Percentiles rank a stretch among this genome's conserved stretches.
Conservation (phyloP, 1,284 basidiomycete genomes). For the Testicularia cyperi region DNA sequence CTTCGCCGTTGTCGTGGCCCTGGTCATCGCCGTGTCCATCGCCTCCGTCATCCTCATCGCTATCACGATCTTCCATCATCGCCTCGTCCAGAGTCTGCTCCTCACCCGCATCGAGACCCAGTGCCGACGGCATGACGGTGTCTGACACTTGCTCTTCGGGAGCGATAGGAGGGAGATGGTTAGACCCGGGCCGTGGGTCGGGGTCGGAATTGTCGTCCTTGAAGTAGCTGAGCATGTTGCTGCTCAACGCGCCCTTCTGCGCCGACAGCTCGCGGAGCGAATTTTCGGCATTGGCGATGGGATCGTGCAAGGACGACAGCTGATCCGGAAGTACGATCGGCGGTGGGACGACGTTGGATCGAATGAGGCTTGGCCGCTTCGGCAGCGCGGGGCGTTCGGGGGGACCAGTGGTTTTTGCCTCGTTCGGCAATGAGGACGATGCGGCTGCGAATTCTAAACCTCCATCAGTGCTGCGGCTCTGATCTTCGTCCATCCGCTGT, state of each 20-base stretch:
- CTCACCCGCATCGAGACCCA: slow-evolving; percentile 26
- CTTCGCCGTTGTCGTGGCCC: slow-evolving; percentile 24
- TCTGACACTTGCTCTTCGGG: slow-evolving; percentile 22
- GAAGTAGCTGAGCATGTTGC: slow-evolving; percentile 39
- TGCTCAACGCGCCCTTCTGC: slow-evolving; percentile 28
- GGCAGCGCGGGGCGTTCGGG: slow-evolving; percentile 25
- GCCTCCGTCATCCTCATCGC: slow-evolving; percentile 3
- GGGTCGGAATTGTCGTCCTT: slow-evolving; percentile 20
- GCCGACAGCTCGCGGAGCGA: slow-evolving; percentile 24
- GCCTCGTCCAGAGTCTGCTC: slow-evolving; percentile 11
- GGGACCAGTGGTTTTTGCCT: no score
- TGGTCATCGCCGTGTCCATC: slow-evolving; percentile 17
- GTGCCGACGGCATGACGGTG: slow-evolving; percentile 27
- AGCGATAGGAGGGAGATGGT: no score
- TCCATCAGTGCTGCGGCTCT: background rate
- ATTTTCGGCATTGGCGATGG: slow-evolving; percentile 22
- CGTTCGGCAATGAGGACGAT: no score
- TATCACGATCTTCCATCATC: slow-evolving; percentile 12
- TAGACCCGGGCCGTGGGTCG: no score
- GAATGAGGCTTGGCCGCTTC: slow-evolving; percentile 47
- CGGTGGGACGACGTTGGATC: slow-evolving; percentile 41
- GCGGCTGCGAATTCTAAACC: no score
- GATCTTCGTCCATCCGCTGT: background rate
- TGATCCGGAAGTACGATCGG: slow-evolving; percentile 22
- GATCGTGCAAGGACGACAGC: slow-evolving; percentile 11